Evolutionary conservation across 2,329 filamentous ascomycete species (phyloP), one percentile per base, ranked within the genome.

Genomic region (Hymenoscyphus infarciens): DNA sequence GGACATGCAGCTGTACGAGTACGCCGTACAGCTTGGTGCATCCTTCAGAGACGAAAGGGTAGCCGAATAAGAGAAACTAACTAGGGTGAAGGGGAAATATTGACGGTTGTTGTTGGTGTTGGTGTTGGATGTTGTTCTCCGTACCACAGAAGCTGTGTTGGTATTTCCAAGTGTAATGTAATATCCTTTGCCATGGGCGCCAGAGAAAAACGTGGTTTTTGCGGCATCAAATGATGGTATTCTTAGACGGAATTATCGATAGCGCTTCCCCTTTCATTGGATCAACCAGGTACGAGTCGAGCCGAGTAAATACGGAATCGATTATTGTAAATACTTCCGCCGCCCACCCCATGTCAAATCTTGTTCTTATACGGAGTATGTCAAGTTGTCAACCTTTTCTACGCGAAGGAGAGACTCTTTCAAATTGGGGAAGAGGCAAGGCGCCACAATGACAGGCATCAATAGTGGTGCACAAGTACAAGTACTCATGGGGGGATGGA

Each of bases 401-500:
- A 8, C 49, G 49, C 22, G 52, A 55, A 55, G 52, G 52, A 55
- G 52, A 52, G 45, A 25, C 33, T 42, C n/a, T 19, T n/a, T n/a
- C 39, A 42, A n/a, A 42, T 49, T 25, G 19, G 42, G 10, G 38
- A 39, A 38, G 16, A 38, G 56, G 19, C 19, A 42, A 39, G 38
- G 35, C 56, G 33, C 56, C 56, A 57, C 33, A 22, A 31, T 19
- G 19, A 25, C 22, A 59, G 35, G 38, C 57, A 31, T 59, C 27
- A 22, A 52, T 35, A 13, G 42, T 27, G 31, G 57, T 22, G 45
- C 29, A 27, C 52, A 31, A 10, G 4, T 33, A 6, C 10, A 3
- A 1, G 13, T 11, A 2, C 33, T 2, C 10, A 11, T 11, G 25
- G 16, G 42, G 27, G 49, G 39, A 60, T 60, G 45, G 45, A 19